Percentiles rank a stretch among this genome's conserved stretches.
Conservation (phyloP, 331 rosid genomes). For the Arachis monticola region DNA sequence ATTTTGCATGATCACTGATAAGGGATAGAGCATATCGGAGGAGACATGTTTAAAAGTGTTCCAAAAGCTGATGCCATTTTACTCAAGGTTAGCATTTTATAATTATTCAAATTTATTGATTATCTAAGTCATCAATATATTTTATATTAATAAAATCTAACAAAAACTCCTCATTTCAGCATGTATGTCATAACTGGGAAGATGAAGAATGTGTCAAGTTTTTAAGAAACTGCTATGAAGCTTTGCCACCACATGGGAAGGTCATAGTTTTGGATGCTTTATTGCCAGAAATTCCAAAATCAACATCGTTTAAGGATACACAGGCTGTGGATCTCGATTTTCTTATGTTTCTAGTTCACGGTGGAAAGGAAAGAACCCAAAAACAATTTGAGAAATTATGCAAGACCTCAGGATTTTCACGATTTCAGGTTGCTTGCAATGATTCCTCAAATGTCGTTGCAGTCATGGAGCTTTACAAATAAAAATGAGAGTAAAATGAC, state of each 20-base stretch:
- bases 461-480: conserved; percentile 22
- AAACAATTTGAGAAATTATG: background rate
- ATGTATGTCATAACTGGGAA: conserved; percentile 38
- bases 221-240: conserved; percentile 32
- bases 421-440: background rate
- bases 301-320: background rate
- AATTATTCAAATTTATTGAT: background rate
- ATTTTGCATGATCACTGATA: background rate
- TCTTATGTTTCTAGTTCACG: conserved; percentile 34
- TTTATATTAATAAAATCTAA: too few relatives aligned
- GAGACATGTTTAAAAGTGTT: conserved; percentile 42
- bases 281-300: conserved; percentile 23
- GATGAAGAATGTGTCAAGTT: conserved; percentile 37
- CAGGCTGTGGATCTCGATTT: background rate
- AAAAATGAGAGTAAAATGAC: background rate
- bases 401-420: conserved; percentile 16
- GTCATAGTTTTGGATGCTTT: conserved; percentile 33
- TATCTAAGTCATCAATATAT: too few relatives aligned
- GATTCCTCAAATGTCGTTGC: background rate
- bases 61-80: conserved; percentile 45
- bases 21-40: conserved; percentile 42
- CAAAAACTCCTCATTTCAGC: background rate
- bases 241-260: conserved; percentile 39
- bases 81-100: conserved; percentile 26
- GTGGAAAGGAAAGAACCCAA: conserved; percentile 29